phyloP scores from a whole-genome alignment of 371 early-diverging fungal species.

The Gilbertella persicaria region DNA sequence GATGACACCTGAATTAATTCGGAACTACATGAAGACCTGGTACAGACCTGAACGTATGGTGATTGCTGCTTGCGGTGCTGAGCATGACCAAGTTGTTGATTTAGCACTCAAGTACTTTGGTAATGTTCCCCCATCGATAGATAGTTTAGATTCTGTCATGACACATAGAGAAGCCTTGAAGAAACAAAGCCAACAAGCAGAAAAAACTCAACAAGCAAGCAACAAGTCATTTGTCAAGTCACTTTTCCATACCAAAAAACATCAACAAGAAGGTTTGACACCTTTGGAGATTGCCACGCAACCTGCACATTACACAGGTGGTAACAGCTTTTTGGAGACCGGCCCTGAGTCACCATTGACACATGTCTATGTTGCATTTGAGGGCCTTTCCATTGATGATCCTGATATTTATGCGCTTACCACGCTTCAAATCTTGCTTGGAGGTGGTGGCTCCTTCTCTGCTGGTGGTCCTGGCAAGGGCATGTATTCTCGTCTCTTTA shows the following conservation, averaged over 20 bases:
- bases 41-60: slow-evolving; percentile 91
- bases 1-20: slow-evolving; percentile 72
- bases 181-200: slow-evolving; percentile 25
- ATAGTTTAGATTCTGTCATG: slow-evolving; percentile 33
- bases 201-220: neutral
- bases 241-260: slow-evolving; percentile 20
- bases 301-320: slow-evolving; percentile 83
- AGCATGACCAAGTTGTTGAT: slow-evolving; percentile 82
- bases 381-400: slow-evolving; percentile 78
- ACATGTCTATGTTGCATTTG: slow-evolving; percentile 89
- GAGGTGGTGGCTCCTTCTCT: slow-evolving; percentile 96
- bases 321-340: slow-evolving; percentile 67
- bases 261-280: slow-evolving; percentile 4
- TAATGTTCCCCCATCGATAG: slow-evolving; percentile 42
- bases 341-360: slow-evolving; percentile 71
- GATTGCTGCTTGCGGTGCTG: slow-evolving; percentile 86
- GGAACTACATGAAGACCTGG: slow-evolving; percentile 75
- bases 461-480: slow-evolving; percentile 99
- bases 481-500: slow-evolving; percentile 97
- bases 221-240: slow-evolving; percentile 29
- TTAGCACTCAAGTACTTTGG: slow-evolving; percentile 71
- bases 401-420: slow-evolving; percentile 92
- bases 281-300: slow-evolving; percentile 43
- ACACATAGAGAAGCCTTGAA: slow-evolving; percentile 37
- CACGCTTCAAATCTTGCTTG: slow-evolving; percentile 87